Percentiles rank a stretch among this genome's conserved stretches.
Conservation (phyloP, 2,329 filamentous ascomycete genomes). For the Curvularia verruculosa region DNA sequence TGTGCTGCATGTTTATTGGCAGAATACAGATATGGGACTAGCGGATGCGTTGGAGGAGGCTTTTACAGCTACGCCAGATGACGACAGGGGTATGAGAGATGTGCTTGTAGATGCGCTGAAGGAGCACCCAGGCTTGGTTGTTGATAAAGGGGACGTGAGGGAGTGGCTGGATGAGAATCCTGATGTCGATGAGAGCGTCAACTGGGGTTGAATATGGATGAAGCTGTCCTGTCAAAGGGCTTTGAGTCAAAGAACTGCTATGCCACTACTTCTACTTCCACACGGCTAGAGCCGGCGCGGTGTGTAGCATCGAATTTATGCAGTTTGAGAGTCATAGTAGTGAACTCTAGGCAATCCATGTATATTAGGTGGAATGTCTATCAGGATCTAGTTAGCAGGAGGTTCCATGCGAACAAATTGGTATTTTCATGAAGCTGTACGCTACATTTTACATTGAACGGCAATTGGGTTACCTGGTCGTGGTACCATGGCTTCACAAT, state of each 20-base stretch:
- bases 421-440: not conserved
- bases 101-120: not conserved
- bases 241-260: not conserved
- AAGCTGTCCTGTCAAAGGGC: not conserved
- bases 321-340: not conserved
- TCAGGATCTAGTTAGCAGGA: not conserved
- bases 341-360: not conserved
- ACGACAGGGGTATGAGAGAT: conserved; percentile 5
- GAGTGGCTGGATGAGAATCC: conserved; percentile 16
- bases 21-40: conserved; percentile 3
- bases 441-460: not conserved
- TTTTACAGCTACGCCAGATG: conserved; percentile 11
- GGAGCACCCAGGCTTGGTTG: conserved; percentile 3
- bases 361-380: not conserved
- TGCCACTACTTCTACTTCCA: not conserved
- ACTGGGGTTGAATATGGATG: not conserved
- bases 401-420: not conserved
- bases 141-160: conserved; percentile 13
- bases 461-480: not conserved
- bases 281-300: not conserved
- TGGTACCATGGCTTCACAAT: not conserved
- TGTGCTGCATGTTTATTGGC: conserved; percentile 18
- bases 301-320: not conserved
- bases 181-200: conserved; percentile 1
- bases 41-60: conserved; percentile 10